A percentile compares a stretch with the other conserved stretches of the same genome.
These are phyloP conservation scores for Pseudogymnoascus sp. DNA, from an alignment of 2,329 filamentous ascomycete genomes.

Conservation along the genomic window DNA sequence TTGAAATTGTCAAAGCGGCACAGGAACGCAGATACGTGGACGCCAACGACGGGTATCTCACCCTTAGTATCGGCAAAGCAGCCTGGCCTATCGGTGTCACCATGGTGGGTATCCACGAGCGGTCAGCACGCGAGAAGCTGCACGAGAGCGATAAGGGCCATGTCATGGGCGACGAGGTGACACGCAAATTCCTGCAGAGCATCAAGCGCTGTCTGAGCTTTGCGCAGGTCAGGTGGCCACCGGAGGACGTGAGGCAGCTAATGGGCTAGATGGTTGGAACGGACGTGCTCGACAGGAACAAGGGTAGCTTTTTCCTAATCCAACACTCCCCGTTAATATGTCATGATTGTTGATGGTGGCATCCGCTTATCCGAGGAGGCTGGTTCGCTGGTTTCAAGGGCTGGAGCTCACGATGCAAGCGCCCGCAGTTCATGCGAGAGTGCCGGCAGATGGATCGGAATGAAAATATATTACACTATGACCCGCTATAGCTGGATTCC, in stretches of 20 bases:
- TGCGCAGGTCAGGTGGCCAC: conserved; percentile 93
- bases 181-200: conserved; percentile 91
- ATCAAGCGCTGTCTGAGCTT: conserved; percentile 96
- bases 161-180: conserved; percentile 94
- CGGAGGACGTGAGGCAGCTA: conserved; percentile 81
- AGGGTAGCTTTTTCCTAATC: neutral
- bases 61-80: conserved; percentile 89
- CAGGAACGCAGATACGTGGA: conserved; percentile 90
- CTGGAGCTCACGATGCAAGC: neutral
- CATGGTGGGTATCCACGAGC: conserved; percentile 99
- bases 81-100: conserved; percentile 99
- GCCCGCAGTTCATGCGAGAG: neutral
- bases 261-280: conserved; percentile 58
- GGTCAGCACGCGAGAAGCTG: conserved; percentile 88
- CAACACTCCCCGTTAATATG: neutral
- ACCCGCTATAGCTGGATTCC: neutral
- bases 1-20: conserved; percentile 86
- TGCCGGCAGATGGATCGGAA: neutral
- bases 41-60: conserved; percentile 90
- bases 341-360: neutral
- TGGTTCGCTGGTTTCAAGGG: neutral
- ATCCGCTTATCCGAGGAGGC: neutral
- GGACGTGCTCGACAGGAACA: neutral
- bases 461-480: neutral
- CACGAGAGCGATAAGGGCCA: conserved; percentile 84